These are phyloP conservation scores for Daedaleopsis nitida DNA, from an alignment of 768 basidiomycete species.

Conservation along the genomic window DNA sequence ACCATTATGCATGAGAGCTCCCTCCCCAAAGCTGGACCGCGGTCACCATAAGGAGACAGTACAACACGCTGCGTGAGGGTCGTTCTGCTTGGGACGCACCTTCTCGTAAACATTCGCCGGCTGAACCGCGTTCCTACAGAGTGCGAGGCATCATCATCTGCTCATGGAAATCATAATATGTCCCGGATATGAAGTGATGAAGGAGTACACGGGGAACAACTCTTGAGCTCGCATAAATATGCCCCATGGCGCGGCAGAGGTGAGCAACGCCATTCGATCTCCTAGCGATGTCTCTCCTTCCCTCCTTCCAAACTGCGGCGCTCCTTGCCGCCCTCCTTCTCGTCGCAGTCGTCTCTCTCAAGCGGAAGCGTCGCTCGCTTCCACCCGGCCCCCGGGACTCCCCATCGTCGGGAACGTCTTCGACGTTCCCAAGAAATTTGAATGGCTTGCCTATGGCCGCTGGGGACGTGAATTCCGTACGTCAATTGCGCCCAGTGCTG, in stretches of 20 bases:
- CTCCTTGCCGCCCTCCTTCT: slow-evolving; percentile 8
- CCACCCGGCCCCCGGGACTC: slow-evolving; percentile 28
- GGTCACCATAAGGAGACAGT: slow-evolving; percentile 13
- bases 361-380: slow-evolving; percentile 11
- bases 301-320: slow-evolving; percentile 1
- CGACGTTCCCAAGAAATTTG: slow-evolving; percentile 25
- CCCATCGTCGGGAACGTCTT: slow-evolving; percentile 28
- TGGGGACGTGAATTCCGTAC: slow-evolving; percentile 22
- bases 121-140: slow-evolving; percentile 17
- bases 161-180: background rate
- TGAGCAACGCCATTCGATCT: background rate
- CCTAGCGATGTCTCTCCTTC: slow-evolving; percentile 1
- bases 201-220: slow-evolving; percentile 10
- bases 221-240: slow-evolving; percentile 14
- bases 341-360: slow-evolving; percentile 9
- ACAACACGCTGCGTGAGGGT: slow-evolving; percentile 4
- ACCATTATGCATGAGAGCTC: slow-evolving; percentile 12
- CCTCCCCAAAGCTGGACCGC: slow-evolving; percentile 12
- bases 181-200: slow-evolving; percentile 13
- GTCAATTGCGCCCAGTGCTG: background rate
- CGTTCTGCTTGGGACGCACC: slow-evolving; percentile 9
- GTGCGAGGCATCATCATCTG: slow-evolving; percentile 11
- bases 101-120: slow-evolving; percentile 19
- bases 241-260: background rate
- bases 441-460: slow-evolving; percentile 23